phyloP scores from a whole-genome alignment of 192 early-diverging fungal genomes.

The Gryganskiella cystojenkinii region DNA sequence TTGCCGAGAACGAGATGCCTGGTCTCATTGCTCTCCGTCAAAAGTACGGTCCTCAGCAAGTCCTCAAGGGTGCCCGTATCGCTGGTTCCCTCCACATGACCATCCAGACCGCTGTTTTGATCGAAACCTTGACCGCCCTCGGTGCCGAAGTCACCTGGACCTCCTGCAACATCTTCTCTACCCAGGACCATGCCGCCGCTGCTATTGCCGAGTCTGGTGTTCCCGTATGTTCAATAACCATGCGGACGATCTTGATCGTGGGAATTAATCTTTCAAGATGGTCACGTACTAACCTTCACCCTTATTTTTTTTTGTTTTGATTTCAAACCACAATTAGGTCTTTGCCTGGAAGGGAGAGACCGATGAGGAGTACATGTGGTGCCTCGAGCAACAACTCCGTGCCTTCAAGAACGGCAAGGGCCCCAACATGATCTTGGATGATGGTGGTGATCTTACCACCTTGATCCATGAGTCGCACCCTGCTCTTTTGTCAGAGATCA shows the following conservation, averaged over 20 bases:
- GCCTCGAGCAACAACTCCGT: constrained; percentile 94
- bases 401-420: constrained; percentile 94
- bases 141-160: constrained; percentile 90
- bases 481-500: constrained; percentile 85
- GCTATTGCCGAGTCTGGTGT: constrained; percentile 96
- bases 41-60: constrained; percentile 90
- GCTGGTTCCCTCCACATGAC: constrained; percentile 99
- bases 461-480: constrained; percentile 98
- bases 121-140: constrained; percentile 90
- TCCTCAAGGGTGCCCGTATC: constrained; percentile 94
- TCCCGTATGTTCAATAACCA: constrained; percentile 69
- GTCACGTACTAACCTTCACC: neutral
- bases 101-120: constrained; percentile 97
- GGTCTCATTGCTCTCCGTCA: constrained; percentile 95
- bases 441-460: constrained; percentile 97
- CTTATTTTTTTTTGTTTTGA: neutral
- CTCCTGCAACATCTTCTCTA: constrained; percentile 88
- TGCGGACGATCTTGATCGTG: no score
- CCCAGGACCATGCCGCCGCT: constrained; percentile 98
- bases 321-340: constrained; percentile 27
- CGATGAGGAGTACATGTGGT: constrained; percentile 99
- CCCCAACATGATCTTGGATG: constrained; percentile 99
- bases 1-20: constrained; percentile 98
- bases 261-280: no score
- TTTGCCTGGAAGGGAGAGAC: constrained; percentile 99